Base-by-base conservation (phyloP, 805 yeast species). In the Myxozyma vanderwaltii region DNA sequence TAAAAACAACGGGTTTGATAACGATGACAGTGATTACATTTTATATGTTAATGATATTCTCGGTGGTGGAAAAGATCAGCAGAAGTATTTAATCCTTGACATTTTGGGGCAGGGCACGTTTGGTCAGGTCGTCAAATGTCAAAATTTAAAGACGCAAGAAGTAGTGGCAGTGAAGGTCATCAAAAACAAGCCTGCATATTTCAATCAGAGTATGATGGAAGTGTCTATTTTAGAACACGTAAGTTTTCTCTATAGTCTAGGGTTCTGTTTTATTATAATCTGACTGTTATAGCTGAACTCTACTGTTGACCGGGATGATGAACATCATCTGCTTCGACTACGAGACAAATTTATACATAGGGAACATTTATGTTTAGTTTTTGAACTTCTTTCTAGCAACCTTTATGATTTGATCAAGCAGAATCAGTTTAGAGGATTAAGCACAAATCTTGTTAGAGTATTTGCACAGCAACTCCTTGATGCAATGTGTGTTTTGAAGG, bases 71-170 rank as follows among this genome's bases (percentile, higher is more conserved):
- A 94, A 89, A 65, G 91, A 89, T 59, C 79, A 91, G 55, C 88
- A 58, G 26, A 57, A 61, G 56, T 63, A 64, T 71, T 79, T 94
- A 69, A 97, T 94, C 4, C 76, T 94, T 58, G 98, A 92, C 72
- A 79, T 94, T 15, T 75, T 94, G 43, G 99, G 99, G 0, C 92
- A 91, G 63, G 99, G 99, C 1, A 91, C 99, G 0, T 94, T 94
- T 78, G 99, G 99, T 8, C 98, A 94, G 75, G 99, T 94, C 48
- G 95, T 91, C 43, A 94, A 92, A 75, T 92, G 97, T 74, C 96
- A 89, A 71, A 82, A 82, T 69, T 76, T 87, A 69, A 72, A 81
- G 40, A 88, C 91, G 47, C 94, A 90, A 70, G 92, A 89, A 63
- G 82, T 92, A 21, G 89, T 91, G 26, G 99, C 99, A 0, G 95